phyloP scores from a whole-genome alignment of 805 yeast species.

The Candida orba region DNA sequence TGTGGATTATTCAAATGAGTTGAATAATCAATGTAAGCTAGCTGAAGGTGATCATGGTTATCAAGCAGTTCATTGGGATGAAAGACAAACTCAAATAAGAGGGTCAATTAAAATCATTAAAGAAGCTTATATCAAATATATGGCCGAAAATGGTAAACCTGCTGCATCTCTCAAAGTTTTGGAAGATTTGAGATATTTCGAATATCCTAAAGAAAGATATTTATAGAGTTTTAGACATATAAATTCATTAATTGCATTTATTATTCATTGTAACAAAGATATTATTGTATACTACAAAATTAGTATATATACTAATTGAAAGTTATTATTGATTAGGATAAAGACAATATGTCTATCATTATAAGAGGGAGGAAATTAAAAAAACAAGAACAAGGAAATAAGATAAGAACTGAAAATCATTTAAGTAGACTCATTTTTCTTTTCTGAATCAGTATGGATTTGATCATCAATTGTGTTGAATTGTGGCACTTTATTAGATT shows the following conservation, averaged over 20 bases:
- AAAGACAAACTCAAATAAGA: constrained; percentile 36
- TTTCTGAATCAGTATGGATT: constrained; percentile 10
- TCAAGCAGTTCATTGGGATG: constrained; percentile 47
- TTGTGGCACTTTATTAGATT: constrained; percentile 25
- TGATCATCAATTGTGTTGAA: constrained; percentile 28
- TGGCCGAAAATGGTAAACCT: constrained; percentile 28
- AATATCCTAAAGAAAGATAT: constrained; percentile 18
- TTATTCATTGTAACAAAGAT: too few species aligned
- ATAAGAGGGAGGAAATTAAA: not conserved
- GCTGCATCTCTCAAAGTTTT: constrained; percentile 34
- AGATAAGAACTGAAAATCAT: not conserved
- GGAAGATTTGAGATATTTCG: constrained; percentile 30
- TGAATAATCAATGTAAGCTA: constrained; percentile 30
- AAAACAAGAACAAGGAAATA: not conserved
- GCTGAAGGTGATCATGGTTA: constrained; percentile 38
- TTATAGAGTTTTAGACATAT: too few species aligned
- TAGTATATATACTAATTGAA: too few species aligned
- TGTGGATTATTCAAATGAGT: constrained; percentile 46
- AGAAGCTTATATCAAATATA: constrained; percentile 36
- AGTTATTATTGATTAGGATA: too few species aligned
- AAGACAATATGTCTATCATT: not conserved
- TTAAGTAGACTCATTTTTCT: not conserved
- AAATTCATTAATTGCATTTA: not conserved
- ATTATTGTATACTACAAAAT: too few species aligned
- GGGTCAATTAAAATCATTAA: constrained; percentile 37